Percentiles rank a stretch among this genome's conserved stretches.
Conservation (phyloP, 2,329 filamentous ascomycete genomes). For the Xylaria sp. region DNA sequence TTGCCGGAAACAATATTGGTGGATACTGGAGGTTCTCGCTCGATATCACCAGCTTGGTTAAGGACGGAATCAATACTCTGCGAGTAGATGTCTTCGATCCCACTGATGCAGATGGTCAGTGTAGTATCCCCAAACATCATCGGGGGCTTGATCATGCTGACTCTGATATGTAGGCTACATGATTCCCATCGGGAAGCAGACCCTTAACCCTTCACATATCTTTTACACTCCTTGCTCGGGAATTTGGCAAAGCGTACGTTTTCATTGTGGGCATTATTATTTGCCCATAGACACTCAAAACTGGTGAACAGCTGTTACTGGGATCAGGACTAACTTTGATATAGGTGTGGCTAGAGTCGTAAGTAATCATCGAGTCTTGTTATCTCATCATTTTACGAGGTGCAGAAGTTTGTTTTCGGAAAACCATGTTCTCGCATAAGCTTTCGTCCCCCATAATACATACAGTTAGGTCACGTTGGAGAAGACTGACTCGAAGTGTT, state of each 20-base stretch:
- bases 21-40: constrained; percentile 72
- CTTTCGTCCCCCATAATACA: not conserved
- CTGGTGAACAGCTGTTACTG: not conserved
- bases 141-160: not conserved
- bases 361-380: not conserved
- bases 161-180: constrained; percentile 52
- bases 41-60: constrained; percentile 64
- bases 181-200: constrained; percentile 76
- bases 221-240: constrained; percentile 75
- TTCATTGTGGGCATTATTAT: not conserved
- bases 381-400: no score
- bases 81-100: constrained; percentile 75
- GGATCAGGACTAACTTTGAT: constrained; percentile 24
- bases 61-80: constrained; percentile 64
- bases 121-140: not conserved
- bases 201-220: constrained; percentile 67
- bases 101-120: constrained; percentile 60
- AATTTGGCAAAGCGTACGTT: constrained; percentile 70
- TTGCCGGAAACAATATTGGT: constrained; percentile 65
- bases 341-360: constrained; percentile 74
- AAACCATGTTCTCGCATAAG: not conserved
- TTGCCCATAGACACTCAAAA: not conserved
- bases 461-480: not conserved
- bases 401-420: not conserved
- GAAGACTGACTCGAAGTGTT: not conserved